Evolutionary conservation across 164 flowering plant species (phyloP).

Genomic region (Nymphaea thermarum): DNA sequence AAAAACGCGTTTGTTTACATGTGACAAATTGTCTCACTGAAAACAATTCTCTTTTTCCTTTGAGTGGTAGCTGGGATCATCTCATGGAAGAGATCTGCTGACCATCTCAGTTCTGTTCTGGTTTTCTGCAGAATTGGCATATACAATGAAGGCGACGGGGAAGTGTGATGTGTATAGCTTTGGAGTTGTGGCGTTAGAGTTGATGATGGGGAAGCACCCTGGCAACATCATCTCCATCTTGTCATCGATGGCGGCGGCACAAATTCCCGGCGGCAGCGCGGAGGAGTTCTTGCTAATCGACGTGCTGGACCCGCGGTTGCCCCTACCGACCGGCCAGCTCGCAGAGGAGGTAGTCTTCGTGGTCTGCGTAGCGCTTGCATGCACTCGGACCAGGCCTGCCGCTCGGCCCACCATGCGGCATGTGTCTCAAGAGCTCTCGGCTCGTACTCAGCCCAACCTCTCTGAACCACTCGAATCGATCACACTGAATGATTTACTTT

Average conservation of each 20-base stretch:
- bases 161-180: constrained; percentile 70
- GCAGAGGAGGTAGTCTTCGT: constrained; percentile 38
- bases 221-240: constrained; percentile 34
- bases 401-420: constrained; percentile 50
- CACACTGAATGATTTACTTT: constrained; percentile 17
- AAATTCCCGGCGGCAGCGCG: too few relatives aligned
- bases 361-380: constrained; percentile 34
- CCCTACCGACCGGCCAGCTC: constrained; percentile 29
- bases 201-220: constrained; percentile 64
- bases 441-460: constrained; percentile 11
- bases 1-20: neutral
- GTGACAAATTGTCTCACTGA: neutral
- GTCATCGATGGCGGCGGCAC: constrained; percentile 5
- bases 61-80: too few relatives aligned
- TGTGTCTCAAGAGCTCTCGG: constrained; percentile 33
- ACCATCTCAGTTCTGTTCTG: neutral
- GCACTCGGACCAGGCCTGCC: constrained; percentile 32
- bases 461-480: constrained; percentile 14
- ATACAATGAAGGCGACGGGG: constrained; percentile 39
- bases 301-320: constrained; percentile 40
- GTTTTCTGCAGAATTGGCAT: constrained; percentile 38
- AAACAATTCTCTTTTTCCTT: too few relatives aligned
- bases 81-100: too few relatives aligned
- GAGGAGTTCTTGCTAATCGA: constrained; percentile 13
- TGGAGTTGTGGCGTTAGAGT: constrained; percentile 56